phyloP scores from a whole-genome alignment of 2,329 filamentous ascomycete species.

The Byssoonygena ceratinophila region DNA sequence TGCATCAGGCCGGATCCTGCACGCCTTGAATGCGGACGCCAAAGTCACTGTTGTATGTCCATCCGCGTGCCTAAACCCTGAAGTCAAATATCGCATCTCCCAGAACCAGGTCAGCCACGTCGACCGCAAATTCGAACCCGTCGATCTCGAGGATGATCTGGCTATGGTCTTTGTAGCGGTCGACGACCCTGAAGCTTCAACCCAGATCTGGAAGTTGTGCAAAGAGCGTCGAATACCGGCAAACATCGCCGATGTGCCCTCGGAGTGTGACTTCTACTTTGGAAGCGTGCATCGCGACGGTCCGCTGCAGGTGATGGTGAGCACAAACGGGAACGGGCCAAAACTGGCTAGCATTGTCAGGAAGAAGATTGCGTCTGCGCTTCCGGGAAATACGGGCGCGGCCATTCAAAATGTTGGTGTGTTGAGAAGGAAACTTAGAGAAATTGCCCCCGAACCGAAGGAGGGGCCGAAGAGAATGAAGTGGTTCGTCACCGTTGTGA shows the following conservation, averaged over 20 bases:
- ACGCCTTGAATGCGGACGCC: conserved; percentile 90
- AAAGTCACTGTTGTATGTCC: conserved; percentile 79
- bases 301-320: conserved; percentile 95
- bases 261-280: conserved; percentile 98
- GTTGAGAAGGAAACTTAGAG: conserved; percentile 66
- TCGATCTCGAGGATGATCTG: conserved; percentile 66
- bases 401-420: conserved; percentile 78
- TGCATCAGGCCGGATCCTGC: conserved; percentile 83
- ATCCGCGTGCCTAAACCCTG: conserved; percentile 66
- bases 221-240: conserved; percentile 73
- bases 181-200: conserved; percentile 85
- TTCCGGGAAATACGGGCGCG: conserved; percentile 70
- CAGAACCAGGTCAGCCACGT: conserved; percentile 66
- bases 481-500: conserved; percentile 48
- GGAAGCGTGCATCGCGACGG: conserved; percentile 91
- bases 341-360: conserved; percentile 79
- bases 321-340: conserved; percentile 92
- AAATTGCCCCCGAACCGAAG: conserved; percentile 58
- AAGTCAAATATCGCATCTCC: conserved; percentile 72
- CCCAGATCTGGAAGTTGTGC: conserved; percentile 85
- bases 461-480: conserved; percentile 82
- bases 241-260: conserved; percentile 93
- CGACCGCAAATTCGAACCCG: conserved; percentile 72
- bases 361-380: conserved; percentile 61
- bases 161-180: conserved; percentile 82